These are phyloP conservation scores for Ocimum tenuiflorum DNA, from an alignment of 257 asterid genomes.

Conservation along the genomic window DNA sequence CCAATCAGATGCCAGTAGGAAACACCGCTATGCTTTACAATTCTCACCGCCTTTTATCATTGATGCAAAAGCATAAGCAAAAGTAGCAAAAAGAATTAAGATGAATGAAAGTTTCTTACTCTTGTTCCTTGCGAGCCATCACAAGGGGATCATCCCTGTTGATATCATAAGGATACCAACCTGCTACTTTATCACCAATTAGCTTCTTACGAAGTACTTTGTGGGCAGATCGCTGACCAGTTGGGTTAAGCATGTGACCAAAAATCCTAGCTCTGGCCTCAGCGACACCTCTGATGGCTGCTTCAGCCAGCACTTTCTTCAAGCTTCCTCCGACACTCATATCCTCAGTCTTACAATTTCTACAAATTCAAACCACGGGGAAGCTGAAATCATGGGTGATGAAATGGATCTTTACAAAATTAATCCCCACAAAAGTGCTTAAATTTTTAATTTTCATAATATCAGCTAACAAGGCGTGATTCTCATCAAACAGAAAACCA, in stretches of 20 bases:
- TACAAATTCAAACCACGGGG: background rate
- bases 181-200: slow-evolving; percentile 75
- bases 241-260: slow-evolving; percentile 77
- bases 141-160: slow-evolving; percentile 60
- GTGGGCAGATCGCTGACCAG: slow-evolving; percentile 74
- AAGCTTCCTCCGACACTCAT: slow-evolving; percentile 67
- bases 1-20: too few species aligned
- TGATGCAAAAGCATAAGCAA: background rate
- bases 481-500: background rate
- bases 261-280: slow-evolving; percentile 89
- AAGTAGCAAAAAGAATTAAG: background rate
- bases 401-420: background rate
- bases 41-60: too few species aligned
- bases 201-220: slow-evolving; percentile 81
- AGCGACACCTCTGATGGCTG: slow-evolving; percentile 58
- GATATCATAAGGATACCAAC: slow-evolving; percentile 80
- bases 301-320: slow-evolving; percentile 59
- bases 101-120: slow-evolving; percentile 31
- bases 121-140: slow-evolving; percentile 61
- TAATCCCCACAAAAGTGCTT: background rate
- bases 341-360: slow-evolving; percentile 8
- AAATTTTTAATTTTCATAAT: background rate
- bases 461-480: slow-evolving; percentile 19
- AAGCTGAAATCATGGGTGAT: background rate
- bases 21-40: too few species aligned